Evolutionary conservation across 192 early-diverging fungal genomes (phyloP), one percentile per base, ranked within the genome.

Genomic region (Coemansia sp.): DNA sequence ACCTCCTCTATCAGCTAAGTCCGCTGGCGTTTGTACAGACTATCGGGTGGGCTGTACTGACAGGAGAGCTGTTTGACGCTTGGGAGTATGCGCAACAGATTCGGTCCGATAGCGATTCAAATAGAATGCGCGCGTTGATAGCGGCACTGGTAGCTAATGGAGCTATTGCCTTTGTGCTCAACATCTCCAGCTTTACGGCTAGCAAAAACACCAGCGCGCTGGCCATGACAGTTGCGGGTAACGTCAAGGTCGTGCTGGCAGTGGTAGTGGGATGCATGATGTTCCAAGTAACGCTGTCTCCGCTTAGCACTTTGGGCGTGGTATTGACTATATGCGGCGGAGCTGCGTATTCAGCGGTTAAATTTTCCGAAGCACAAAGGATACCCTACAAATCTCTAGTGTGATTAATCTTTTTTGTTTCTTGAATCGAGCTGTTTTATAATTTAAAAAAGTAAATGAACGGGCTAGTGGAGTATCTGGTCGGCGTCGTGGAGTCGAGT

Each of bases 191-290:
- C 40, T 93, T 95, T 46, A 87, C 84, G 0, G 90, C 91, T n/a
- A 95, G 88, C 74, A 88, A 87, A 55, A 85, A 88, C 53, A 91
- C 91, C 2, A 85, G 86, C 39, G 88, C 93, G 4, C 77, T 95
- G 58, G 69, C 69, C 3, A 71, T 71, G 69, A 71, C 69, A 1
- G 62, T 69, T n/a, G 44, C 69, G 52, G 81, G 72, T 15, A 84
- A 84, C 62, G 71, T 84, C 12, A 84, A 84, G 61, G 78, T 80
- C 18, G 82, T 73, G 11, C 68, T 84, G 16, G 71, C 79, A 4
- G 72, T 82, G 11, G 41, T 73, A 11, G 34, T 68, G n/a, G 58
- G 64, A 31, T 81, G 79, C 43, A 31, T 49, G 2, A 41, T 71
- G 31, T 83, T 72, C 20, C 40, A 37, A 16, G 67, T 79, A 2